Base-by-base conservation (phyloP, 345 rosid genomes). In the Capsella bursapastoris region DNA sequence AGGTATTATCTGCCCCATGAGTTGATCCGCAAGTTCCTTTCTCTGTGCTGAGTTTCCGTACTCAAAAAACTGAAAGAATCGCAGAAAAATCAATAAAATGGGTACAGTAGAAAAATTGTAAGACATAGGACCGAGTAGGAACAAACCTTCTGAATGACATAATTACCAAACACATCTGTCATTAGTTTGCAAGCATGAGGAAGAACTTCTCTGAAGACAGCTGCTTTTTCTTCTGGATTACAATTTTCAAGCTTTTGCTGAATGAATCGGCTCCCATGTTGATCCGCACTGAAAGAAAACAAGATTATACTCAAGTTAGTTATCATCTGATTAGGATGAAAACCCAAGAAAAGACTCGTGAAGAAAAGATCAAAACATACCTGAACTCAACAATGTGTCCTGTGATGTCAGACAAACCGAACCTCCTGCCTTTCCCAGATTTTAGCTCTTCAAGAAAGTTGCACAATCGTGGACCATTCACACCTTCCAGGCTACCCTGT, bases 91-190 rank as follows among this genome's bases (percentile, higher is more conserved):
- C 11, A 57, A 71, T 27, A 22, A 37, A 74, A 71, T 4, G n/a
- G 71, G 58, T 34, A 40, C 28, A 34, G 11, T 34, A 6, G 16
- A 37, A 59, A 9, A 7, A 12, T 44, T 6, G 34, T 34, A 61
- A 67, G 5, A 40, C 9, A 64, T 48, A 47, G 12, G 28, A 12
- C 34, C 34, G 0, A 53, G 44, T 66, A 49, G 45, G 57, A 49
- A 76, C 78, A 72, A 7, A 86, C 93, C 89, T 85, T 89, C 72
- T 89, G 89, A 80, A 89, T 85, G 55, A 89, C 89, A 83, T 89
- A 89, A 61, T 89, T 89, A 16, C 93, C 93, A 73, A 89, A 89
- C 47, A 89, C 93, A 80, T 89, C 93, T 6, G 88, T 86, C 91
- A 89, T 86, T 43, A 89, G 75, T 71, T 75, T 84, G 68, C 86